Evolutionary conservation across 202 grass and related monocot species (phyloP).

Genomic region (Digitaria exilis): DNA sequence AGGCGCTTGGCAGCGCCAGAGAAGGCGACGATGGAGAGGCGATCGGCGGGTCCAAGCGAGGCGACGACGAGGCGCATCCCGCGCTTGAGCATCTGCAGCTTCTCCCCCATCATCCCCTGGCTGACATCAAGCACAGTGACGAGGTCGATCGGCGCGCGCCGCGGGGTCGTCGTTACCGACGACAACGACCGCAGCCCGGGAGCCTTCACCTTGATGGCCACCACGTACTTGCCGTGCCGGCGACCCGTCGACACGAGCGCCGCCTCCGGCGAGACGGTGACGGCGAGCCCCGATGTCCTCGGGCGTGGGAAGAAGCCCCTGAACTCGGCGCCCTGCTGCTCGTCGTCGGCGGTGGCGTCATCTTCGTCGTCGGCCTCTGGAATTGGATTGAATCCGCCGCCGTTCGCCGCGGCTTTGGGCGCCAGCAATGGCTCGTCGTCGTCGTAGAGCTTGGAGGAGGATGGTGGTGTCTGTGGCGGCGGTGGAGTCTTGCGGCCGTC

Average conservation of each 20-base stretch:
- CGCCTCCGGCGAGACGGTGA: constrained; percentile 58
- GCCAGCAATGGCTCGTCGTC: constrained; percentile 78
- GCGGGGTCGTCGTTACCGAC: background rate
- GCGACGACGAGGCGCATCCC: constrained; percentile 81
- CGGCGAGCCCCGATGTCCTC: constrained; percentile 32
- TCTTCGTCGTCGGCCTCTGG: constrained; percentile 80
- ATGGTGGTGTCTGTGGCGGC: background rate
- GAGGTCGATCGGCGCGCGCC: constrained; percentile 83
- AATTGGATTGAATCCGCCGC: constrained; percentile 78
- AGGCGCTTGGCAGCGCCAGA: constrained; percentile 84
- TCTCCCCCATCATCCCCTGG: constrained; percentile 85
- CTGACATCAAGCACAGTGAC: constrained; percentile 90
- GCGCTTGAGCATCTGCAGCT: constrained; percentile 89
- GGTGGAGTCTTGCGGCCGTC: constrained; percentile 29
- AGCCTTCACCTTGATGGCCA: constrained; percentile 79
- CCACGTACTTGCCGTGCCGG: constrained; percentile 76
- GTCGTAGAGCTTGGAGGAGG: constrained; percentile 65
- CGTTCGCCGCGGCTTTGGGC: constrained; percentile 37
- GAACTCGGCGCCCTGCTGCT: constrained; percentile 47
- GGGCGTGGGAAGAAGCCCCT: constrained; percentile 44
- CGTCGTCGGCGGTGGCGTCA: background rate
- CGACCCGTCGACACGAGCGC: constrained; percentile 64
- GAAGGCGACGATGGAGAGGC: constrained; percentile 89
- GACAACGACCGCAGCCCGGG: constrained; percentile 47
- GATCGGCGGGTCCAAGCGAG: constrained; percentile 72